These are phyloP conservation scores for Astrothelium macrocarpum DNA, from an alignment of 495 filamentous ascomycete species.

Conservation along the genomic window DNA sequence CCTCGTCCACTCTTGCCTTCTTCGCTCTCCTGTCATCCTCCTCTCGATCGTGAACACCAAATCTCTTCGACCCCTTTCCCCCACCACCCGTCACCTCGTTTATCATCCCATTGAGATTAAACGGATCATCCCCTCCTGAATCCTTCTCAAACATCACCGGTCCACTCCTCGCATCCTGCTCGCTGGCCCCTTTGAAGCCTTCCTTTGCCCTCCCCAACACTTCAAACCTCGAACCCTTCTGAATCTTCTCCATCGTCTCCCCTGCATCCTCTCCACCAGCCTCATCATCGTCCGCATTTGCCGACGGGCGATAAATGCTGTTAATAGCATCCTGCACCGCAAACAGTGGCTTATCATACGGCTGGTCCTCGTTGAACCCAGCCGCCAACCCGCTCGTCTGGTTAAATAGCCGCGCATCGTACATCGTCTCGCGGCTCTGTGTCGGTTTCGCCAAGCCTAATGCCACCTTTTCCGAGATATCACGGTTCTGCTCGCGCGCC, in stretches of 20 bases:
- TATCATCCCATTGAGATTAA: constrained; percentile 89
- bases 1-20: constrained; percentile 70
- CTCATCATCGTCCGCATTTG: constrained; percentile 61
- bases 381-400: constrained; percentile 77
- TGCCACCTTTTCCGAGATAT: constrained; percentile 96
- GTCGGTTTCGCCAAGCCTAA: constrained; percentile 93
- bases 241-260: constrained; percentile 74
- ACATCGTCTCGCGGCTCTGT: constrained; percentile 82
- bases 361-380: constrained; percentile 96
- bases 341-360: constrained; percentile 95
- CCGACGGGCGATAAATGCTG: constrained; percentile 81
- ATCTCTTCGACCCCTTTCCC: constrained; percentile 58
- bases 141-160: constrained; percentile 99
- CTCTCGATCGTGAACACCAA: constrained; percentile 76
- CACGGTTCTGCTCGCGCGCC: constrained; percentile 90
- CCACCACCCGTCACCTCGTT: constrained; percentile 56
- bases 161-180: constrained; percentile 83
- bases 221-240: constrained; percentile 75
- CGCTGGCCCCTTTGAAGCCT: constrained; percentile 76
- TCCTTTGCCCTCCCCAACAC: constrained; percentile 77
- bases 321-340: constrained; percentile 92
- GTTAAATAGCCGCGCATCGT: constrained; percentile 92
- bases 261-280: constrained; percentile 71
- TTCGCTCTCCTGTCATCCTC: constrained; percentile 59
- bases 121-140: constrained; percentile 58